Base-by-base conservation (phyloP, 768 basidiomycete genomes). In the Pleurotus cornucopiae region DNA sequence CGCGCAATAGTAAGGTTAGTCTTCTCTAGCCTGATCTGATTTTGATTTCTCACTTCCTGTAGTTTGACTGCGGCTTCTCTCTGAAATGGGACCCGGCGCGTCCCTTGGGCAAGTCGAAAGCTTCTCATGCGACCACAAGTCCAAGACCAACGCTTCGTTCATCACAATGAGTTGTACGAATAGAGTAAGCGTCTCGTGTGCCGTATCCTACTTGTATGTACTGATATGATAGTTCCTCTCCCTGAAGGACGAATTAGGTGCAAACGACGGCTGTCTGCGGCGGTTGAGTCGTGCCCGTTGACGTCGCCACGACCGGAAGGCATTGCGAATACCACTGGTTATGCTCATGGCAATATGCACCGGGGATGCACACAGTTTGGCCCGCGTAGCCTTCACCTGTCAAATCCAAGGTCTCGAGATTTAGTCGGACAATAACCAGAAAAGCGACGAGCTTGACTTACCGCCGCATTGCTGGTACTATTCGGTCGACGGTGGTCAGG, bases 301-400 rank as follows among this genome's bases (percentile, higher is more conserved):
- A 47, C 5, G 25, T 47, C 13, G 46, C 14, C 18, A 13, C 13
- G 6, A 43, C 20, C 4, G 34, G 49, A 11, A 51, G 13, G 30
- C 49, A 51, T 39, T 51, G 49, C 6, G 49, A 51, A 18, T 30
- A 51, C 49, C 49, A 51, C 34, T 26, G 12, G 30, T 38, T 30
- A 38, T 51, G n/a, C 20, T 51, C 30, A 7, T 39, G 16, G 34
- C 49, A 51, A 37, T 51, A 51, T 16, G n/a, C 21, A 14, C 49
- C 49, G 7, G 23, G 30, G 12, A n/a, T 5, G 14, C 49, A 51
- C 26, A 25, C 23, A 7, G n/a, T 30, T 7, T 16, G 16, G 2
- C 49, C 49, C 21, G 49, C 38, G 26, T 34, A 51, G 6, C 30
- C 49, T 13, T n/a, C 20, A 2, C 49, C 49, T 51, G 16, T 12